Conservation (phyloP, 2,329 filamentous ascomycete species). For the Epichloe gansuensis region DNA sequence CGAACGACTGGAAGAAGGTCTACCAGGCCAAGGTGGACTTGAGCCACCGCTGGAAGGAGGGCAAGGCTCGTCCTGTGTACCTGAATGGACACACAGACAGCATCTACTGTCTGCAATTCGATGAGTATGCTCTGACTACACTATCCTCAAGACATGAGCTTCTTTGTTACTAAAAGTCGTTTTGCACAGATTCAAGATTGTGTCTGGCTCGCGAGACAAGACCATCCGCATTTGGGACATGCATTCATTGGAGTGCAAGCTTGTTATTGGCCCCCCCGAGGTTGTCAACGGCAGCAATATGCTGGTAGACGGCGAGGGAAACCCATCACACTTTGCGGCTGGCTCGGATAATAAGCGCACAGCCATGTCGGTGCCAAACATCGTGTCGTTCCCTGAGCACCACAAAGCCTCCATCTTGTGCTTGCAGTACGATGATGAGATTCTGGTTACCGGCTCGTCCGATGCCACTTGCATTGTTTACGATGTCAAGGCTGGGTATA, state of each 20-base stretch:
- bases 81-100: conserved; percentile 89
- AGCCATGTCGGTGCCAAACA: conserved; percentile 37
- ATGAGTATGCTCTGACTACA: conserved; percentile 52
- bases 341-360: conserved; percentile 34
- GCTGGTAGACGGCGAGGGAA: conserved; percentile 37
- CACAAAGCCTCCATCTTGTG: conserved; percentile 92
- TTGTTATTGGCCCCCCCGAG: conserved; percentile 71
- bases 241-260: conserved; percentile 69
- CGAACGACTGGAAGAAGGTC: conserved; percentile 75
- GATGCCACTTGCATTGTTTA: conserved; percentile 88
- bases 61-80: conserved; percentile 71
- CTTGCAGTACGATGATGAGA: conserved; percentile 83
- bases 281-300: conserved; percentile 41
- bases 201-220: conserved; percentile 89
- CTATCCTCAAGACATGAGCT: too few species aligned
- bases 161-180: conserved; percentile 2
- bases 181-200: conserved; percentile 66
- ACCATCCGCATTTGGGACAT: conserved; percentile 96
- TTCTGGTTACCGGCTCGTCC: conserved; percentile 89
- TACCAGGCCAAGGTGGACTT: conserved; percentile 67
- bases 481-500: conserved; percentile 66
- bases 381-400: conserved; percentile 48
- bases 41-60: conserved; percentile 65
- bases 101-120: conserved; percentile 96
- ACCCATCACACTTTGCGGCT: conserved; percentile 42